Base-by-base conservation (phyloP, 1,284 basidiomycete genomes). In the Flammula alnicola region DNA sequence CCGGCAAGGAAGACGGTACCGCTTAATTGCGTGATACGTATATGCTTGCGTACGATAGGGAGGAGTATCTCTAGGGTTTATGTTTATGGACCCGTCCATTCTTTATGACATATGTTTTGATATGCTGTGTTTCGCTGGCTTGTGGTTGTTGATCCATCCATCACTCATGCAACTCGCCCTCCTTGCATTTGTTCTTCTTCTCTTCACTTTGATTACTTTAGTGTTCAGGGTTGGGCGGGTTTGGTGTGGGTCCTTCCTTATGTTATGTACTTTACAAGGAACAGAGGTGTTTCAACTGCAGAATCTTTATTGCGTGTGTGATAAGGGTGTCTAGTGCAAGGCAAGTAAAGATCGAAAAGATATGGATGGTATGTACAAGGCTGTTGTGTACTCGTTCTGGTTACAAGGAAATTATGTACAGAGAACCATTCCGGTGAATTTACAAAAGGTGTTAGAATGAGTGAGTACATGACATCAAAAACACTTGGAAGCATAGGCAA, bases 171-270 rank as follows among this genome's bases (percentile, higher is more conserved):
- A 45, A 19, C 41, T 46, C 19, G 35, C 35, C 44, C 44, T 45
- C 47, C 52, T 32, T 49, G 58, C 55, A 49, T 51, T 47, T 51
- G 49, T 54, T 43, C 50, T 44, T 33, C 33, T 47, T 38, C 50
- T 44, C 50, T 62, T 61, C 59, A 54, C 63, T 62, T 61, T 63
- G 60, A 55, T 64, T 61, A 52, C 57, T 58, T 66, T 64, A 51
- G 61, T 68, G 44, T 51, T 45, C 38, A 47, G 52, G 49, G 54
- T 54, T 44, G 56, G 54, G 47, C 50, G 77, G 77, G 74, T 75
- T 69, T 65, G 67, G 69, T 71, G 69, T 71, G 72, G 75, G 79
- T 80, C 74, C 74, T 79, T 81, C 73, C 73, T 80, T 78, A 50
- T 78, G 73, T 82, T 80, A 78, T 71, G 75, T 75, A 33, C 47